Percentiles rank a stretch among this genome's conserved stretches.
Evolutionary conservation across 495 filamentous ascomycete species (phyloP).

Genomic region (Usnea hakonensis): DNA sequence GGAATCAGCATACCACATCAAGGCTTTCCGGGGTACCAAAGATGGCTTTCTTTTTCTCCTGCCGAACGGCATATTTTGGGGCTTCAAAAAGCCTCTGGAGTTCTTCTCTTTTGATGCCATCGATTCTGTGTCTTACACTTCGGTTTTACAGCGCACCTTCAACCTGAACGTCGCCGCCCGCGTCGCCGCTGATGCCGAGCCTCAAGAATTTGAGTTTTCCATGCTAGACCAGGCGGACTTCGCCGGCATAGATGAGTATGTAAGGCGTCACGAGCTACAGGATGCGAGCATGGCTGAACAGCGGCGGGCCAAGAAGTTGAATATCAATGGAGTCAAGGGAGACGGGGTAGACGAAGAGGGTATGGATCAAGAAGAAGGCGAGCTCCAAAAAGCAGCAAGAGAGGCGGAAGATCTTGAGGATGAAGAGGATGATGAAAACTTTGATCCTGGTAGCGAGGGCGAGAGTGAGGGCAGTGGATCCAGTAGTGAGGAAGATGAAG

Average conservation of each 20-base stretch:
- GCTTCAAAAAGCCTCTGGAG: constrained; percentile 88
- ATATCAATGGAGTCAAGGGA: constrained; percentile 53
- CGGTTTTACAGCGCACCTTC: constrained; percentile 85
- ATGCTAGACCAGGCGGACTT: constrained; percentile 87
- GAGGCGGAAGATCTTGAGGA: constrained; percentile 39
- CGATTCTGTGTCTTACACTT: constrained; percentile 78
- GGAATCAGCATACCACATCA: constrained; percentile 87
- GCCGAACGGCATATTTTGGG: constrained; percentile 78
- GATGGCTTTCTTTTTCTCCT: constrained; percentile 91
- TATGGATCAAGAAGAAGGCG: constrained; percentile 34
- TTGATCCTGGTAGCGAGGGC: constrained; percentile 27
- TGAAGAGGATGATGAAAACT: constrained; percentile 26
- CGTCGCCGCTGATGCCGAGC: constrained; percentile 32
- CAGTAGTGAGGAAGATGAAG: constrained; percentile 21
- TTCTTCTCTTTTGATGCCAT: constrained; percentile 78
- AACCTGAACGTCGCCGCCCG: constrained; percentile 71
- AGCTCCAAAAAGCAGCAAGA: constrained; percentile 62
- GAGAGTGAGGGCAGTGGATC: constrained; percentile 31
- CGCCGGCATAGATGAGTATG: constrained; percentile 73
- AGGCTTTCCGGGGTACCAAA: constrained; percentile 86
- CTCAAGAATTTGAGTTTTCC: constrained; percentile 69
- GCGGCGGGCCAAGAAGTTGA: constrained; percentile 71
- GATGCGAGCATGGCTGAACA: constrained; percentile 89
- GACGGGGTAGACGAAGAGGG: constrained; percentile 30
- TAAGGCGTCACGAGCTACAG: constrained; percentile 72